These are phyloP conservation scores for Cubamyces sp. DNA, from an alignment of 768 basidiomycete genomes.

Conservation along the genomic window DNA sequence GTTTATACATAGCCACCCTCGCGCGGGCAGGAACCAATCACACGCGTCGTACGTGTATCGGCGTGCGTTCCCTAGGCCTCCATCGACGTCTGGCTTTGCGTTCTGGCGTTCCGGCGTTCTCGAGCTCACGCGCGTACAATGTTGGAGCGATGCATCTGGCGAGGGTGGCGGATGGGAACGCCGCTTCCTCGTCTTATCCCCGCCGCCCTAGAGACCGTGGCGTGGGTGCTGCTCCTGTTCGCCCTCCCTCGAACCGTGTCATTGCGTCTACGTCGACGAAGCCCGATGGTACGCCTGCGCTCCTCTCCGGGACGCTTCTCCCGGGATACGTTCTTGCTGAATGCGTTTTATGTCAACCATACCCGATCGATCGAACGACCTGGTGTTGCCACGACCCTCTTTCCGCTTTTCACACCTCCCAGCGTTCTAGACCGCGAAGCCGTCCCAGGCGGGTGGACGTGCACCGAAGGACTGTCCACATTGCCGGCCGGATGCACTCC, in stretches of 20 bases:
- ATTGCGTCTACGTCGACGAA: not conserved
- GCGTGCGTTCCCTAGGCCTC: no score
- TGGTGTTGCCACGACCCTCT: constrained; percentile 7
- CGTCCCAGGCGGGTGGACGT: no score
- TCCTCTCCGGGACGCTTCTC: not conserved
- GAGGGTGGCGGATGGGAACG: not conserved
- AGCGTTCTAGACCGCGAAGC: not conserved
- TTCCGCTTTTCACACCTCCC: not conserved
- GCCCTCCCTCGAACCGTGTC: constrained; percentile 1
- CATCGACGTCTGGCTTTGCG: no score
- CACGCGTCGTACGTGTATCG: not conserved
- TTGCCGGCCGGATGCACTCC: no score
- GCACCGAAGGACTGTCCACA: no score
- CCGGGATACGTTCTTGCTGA: not conserved
- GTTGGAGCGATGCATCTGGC: no score
- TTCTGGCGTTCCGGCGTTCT: no score
- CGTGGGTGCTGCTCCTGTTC: not conserved
- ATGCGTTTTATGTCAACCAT: no score
- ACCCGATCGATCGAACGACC: not conserved
- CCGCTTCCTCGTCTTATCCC: constrained; percentile 4
- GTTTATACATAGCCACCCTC: not conserved
- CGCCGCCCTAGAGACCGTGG: constrained; percentile 14
- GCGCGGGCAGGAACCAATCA: not conserved
- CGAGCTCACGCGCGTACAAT: no score
- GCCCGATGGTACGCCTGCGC: not conserved